Conservation (phyloP, 2,329 filamentous ascomycete genomes). For the Nothopassalora personata region DNA sequence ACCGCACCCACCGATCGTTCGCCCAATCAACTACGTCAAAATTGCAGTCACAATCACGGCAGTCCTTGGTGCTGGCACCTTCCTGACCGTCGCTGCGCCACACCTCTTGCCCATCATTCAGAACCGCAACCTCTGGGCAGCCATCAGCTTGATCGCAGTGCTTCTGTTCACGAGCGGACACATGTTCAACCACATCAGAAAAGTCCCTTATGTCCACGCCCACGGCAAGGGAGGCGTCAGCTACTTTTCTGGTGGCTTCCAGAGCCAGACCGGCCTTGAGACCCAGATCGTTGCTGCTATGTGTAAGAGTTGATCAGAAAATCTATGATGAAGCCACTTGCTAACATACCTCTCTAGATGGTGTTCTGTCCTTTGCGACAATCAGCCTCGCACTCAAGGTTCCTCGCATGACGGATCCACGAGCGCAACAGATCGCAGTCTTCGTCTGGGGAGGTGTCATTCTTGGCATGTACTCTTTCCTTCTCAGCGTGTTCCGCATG, state of each 20-base stretch:
- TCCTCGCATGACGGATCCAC: conserved; percentile 74
- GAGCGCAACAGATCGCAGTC: conserved; percentile 73
- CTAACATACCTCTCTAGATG: conserved; percentile 48
- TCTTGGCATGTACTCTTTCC: conserved; percentile 83
- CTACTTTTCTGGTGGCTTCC: conserved; percentile 89
- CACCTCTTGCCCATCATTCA: conserved; percentile 77
- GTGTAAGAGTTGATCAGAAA: conserved; percentile 58
- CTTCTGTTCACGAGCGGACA: conserved; percentile 92
- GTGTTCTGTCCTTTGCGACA: conserved; percentile 77
- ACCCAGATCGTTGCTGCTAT: conserved; percentile 91
- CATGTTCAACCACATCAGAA: conserved; percentile 99
- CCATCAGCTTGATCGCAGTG: conserved; percentile 79
- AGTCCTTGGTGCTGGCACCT: conserved; percentile 64
- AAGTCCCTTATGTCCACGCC: conserved; percentile 84
- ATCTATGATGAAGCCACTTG: conserved; percentile 8
- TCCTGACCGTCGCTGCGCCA: conserved; percentile 65
- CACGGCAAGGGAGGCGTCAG: conserved; percentile 79
- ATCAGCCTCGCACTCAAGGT: conserved; percentile 91
- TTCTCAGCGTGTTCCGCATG: conserved; percentile 85
- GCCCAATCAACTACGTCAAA: conserved; percentile 82
- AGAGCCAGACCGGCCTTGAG: conserved; percentile 88
- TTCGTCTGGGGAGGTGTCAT: conserved; percentile 72
- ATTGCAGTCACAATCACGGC: conserved; percentile 63
- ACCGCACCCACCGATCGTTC: conserved; percentile 69
- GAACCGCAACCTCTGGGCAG: conserved; percentile 92